Evolutionary conservation across 164 flowering plant species (phyloP).

Genomic region (Tinospora cordifolia): DNA sequence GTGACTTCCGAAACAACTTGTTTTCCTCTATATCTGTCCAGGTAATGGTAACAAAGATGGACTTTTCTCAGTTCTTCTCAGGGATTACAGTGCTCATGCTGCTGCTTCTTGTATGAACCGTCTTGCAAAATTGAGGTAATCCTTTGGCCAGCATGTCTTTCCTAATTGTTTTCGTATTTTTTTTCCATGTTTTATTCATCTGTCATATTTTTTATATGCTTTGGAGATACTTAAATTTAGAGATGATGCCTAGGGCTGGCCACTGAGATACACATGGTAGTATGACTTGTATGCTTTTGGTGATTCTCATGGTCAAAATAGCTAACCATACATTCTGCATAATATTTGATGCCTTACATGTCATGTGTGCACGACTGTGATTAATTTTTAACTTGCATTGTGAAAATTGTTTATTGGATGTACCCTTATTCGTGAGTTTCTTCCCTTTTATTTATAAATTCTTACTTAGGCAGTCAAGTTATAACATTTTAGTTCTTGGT

Average conservation of each 20-base stretch:
- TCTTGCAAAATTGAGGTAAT: constrained; percentile 86
- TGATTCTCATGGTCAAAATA: too few species aligned
- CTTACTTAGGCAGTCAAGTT: background rate
- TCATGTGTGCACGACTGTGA: background rate
- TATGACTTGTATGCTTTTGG: background rate
- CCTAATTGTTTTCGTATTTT: background rate
- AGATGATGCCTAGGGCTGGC: background rate
- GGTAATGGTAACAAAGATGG: constrained; percentile 98
- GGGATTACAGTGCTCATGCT: constrained; percentile 85
- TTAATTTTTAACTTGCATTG: background rate
- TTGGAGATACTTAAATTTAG: background rate
- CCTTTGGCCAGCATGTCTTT: background rate
- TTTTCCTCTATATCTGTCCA: constrained; percentile 13
- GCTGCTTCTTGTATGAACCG: constrained; percentile 97
- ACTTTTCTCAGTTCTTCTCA: constrained; percentile 77
- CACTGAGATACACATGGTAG: background rate
- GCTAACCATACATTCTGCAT: too few species aligned
- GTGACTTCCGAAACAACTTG: background rate
- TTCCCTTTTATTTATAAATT: background rate
- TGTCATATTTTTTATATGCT: background rate
- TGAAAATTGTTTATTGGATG: background rate
- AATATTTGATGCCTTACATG: too few species aligned
- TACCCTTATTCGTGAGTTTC: background rate
- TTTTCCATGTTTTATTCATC: too few species aligned
- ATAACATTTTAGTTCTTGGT: background rate